phyloP scores from a whole-genome alignment of 2,329 filamentous ascomycete genomes.

The Aspergillus eucalypticola region DNA sequence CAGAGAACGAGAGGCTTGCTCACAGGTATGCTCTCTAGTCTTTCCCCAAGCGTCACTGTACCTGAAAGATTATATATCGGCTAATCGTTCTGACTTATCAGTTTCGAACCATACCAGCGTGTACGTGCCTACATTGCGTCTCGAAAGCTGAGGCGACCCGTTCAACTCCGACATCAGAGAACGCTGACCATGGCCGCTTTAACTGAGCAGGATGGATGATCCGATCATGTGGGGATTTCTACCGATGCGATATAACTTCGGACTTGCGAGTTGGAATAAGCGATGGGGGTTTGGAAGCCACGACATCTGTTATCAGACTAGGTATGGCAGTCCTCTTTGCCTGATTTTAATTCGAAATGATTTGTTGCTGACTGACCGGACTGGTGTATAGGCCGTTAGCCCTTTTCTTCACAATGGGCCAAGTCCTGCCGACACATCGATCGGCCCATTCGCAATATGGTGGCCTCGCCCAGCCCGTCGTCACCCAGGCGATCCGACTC shows the following conservation, averaged over 20 bases:
- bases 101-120: slow-evolving; percentile 88
- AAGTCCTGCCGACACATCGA: slow-evolving; percentile 88
- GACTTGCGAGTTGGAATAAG: slow-evolving; percentile 65
- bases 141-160: slow-evolving; percentile 20
- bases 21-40: slow-evolving; percentile 62
- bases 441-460: slow-evolving; percentile 74
- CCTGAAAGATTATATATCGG: too few species aligned
- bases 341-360: neutral
- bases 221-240: slow-evolving; percentile 91
- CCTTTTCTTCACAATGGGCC: slow-evolving; percentile 83
- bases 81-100: slow-evolving; percentile 35
- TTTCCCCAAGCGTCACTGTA: neutral
- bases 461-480: slow-evolving; percentile 85
- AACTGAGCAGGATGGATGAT: slow-evolving; percentile 74
- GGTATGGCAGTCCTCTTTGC: slow-evolving; percentile 50
- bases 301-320: slow-evolving; percentile 91
- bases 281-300: slow-evolving; percentile 90
- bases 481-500: slow-evolving; percentile 80
- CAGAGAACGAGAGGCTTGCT: slow-evolving; percentile 74
- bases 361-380: neutral
- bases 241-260: slow-evolving; percentile 70
- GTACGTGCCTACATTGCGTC: slow-evolving; percentile 59
- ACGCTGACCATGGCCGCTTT: slow-evolving; percentile 30
- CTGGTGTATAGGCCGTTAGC: slow-evolving; percentile 58
- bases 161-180: slow-evolving; percentile 17